A percentile compares a stretch with the other conserved stretches of the same genome.
Evolutionary conservation across 1,284 basidiomycete genomes (phyloP).

Genomic region (Pseudozyma sp.): DNA sequence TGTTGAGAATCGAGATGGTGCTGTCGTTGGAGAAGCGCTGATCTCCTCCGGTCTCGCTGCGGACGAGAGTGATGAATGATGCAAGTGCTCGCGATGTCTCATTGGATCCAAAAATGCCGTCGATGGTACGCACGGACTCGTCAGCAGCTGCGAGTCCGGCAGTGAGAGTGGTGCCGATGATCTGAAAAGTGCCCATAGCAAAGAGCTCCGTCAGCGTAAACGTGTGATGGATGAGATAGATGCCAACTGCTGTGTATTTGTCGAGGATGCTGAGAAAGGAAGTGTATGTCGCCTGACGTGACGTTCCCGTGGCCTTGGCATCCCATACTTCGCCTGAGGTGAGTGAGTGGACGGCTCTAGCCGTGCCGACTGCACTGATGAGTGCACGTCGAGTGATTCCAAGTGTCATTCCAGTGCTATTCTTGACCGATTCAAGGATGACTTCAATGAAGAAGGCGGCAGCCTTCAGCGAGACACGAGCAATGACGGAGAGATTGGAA

Average conservation of each 20-base stretch:
- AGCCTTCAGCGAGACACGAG: slow-evolving; percentile 59
- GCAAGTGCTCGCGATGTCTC: slow-evolving; percentile 72
- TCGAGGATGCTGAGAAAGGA: slow-evolving; percentile 71
- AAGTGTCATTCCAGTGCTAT: slow-evolving; percentile 51
- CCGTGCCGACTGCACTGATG: slow-evolving; percentile 56
- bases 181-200: slow-evolving; percentile 72
- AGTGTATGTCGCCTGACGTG: slow-evolving; percentile 31
- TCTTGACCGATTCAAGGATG: slow-evolving; percentile 55
- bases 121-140: slow-evolving; percentile 72
- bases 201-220: slow-evolving; percentile 73
- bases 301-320: slow-evolving; percentile 40
- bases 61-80: slow-evolving; percentile 71
- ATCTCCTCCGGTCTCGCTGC: slow-evolving; percentile 70
- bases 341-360: slow-evolving; percentile 53
- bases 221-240: slow-evolving; percentile 72
- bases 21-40: slow-evolving; percentile 65
- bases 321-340: slow-evolving; percentile 44
- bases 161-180: slow-evolving; percentile 58
- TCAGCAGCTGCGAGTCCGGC: slow-evolving; percentile 69
- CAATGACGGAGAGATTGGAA: slow-evolving; percentile 51
- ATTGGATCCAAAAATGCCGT: slow-evolving; percentile 72
- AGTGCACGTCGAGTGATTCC: slow-evolving; percentile 59
- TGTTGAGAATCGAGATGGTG: slow-evolving; percentile 42
- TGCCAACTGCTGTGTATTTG: slow-evolving; percentile 72
- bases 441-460: slow-evolving; percentile 63